A percentile compares a stretch with the other conserved stretches of the same genome.
These are phyloP conservation scores for Xylaria intraflava DNA, from an alignment of 495 filamentous ascomycete genomes.

Conservation along the genomic window DNA sequence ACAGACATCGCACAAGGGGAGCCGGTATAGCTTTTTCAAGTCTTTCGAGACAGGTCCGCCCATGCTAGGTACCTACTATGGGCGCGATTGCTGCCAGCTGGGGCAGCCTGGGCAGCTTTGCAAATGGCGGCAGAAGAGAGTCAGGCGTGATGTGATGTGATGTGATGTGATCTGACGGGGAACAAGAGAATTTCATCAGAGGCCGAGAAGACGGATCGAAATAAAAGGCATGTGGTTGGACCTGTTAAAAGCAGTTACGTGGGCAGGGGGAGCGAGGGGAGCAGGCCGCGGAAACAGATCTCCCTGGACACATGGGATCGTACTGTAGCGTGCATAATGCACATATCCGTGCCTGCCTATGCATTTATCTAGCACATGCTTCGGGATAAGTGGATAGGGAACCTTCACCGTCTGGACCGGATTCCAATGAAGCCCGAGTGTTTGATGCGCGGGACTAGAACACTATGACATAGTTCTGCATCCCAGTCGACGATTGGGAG, in stretches of 20 bases:
- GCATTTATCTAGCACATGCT: not conserved
- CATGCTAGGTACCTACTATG: too few species aligned
- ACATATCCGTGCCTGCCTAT: too few species aligned
- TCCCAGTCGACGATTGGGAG: conserved; percentile 3
- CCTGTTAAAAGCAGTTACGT: conserved; percentile 7
- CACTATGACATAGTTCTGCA: conserved; percentile 10
- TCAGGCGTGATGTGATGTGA: not conserved
- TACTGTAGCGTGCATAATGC: too few species aligned
- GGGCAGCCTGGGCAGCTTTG: too few species aligned
- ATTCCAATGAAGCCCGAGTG: not conserved
- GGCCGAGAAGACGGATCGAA: not conserved
- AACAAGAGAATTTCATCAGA: not conserved
- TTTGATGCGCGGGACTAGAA: conserved; percentile 6
- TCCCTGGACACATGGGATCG: too few species aligned
- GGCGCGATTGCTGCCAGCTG: not conserved
- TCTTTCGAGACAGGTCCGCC: too few species aligned
- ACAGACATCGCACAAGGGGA: conserved; percentile 1
- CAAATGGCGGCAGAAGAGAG: not conserved
- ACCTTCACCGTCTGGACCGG: too few species aligned
- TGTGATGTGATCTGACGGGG: not conserved
- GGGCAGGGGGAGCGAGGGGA: conserved; percentile 10
- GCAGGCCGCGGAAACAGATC: conserved; percentile 6
- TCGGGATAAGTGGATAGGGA: too few species aligned
- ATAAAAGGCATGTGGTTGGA: not conserved
- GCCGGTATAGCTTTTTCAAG: not conserved